A percentile compares a stretch with the other conserved stretches of the same genome.
Evolutionary conservation across 148 eudicot species (phyloP).

Genomic region (Chenopodium suecicum): DNA sequence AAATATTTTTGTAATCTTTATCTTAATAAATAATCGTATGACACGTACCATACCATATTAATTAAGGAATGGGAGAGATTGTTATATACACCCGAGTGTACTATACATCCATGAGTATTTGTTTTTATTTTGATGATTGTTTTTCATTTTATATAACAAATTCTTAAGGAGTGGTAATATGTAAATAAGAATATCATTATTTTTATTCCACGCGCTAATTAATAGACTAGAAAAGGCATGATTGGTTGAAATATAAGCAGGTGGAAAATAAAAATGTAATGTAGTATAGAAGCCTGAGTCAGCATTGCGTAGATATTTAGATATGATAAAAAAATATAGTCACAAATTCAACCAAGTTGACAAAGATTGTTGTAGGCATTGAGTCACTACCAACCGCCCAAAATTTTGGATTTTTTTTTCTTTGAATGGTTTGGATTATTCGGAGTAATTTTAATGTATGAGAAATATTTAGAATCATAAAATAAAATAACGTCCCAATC

Average conservation of each 20-base stretch:
- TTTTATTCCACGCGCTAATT: neutral
- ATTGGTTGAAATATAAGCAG: neutral
- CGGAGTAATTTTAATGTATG: neutral
- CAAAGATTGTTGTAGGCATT: conserved; percentile 15
- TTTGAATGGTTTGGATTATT: neutral
- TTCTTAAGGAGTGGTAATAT: too few relatives aligned
- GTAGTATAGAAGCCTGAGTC: conserved; percentile 12
- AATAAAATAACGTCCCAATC: neutral
- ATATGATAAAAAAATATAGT: neutral
- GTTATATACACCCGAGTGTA: too few relatives aligned
- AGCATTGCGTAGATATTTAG: conserved; percentile 30
- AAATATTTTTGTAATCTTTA: too few relatives aligned
- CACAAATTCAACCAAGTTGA: neutral
- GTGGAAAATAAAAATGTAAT: neutral
- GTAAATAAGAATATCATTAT: too few relatives aligned
- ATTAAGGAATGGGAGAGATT: too few relatives aligned
- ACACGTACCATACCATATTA: too few relatives aligned
- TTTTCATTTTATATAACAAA: too few relatives aligned
- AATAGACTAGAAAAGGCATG: neutral
- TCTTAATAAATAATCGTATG: too few relatives aligned
- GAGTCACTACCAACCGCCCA: conserved; percentile 19
- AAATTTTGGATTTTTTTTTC: neutral
- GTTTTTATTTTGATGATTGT: too few relatives aligned
- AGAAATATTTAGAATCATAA: too few relatives aligned
- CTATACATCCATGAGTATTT: too few relatives aligned